Evolutionary conservation across 495 filamentous ascomycete genomes (phyloP).

Genomic region (Cladorrhinum samala): DNA sequence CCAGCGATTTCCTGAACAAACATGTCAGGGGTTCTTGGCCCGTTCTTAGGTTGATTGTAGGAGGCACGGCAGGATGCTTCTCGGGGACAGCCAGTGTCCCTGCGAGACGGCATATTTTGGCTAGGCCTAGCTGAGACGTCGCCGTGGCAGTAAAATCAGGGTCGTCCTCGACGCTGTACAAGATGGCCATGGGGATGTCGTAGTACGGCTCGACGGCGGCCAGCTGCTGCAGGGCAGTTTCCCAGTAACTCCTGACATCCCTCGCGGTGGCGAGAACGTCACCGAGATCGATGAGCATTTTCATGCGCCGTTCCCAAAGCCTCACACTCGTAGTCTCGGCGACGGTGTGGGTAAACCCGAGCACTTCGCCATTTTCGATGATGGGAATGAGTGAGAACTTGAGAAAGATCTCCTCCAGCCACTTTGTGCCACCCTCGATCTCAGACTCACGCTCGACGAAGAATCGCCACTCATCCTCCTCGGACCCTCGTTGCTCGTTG

Average conservation of each 20-base stretch:
- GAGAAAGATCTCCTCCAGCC: conserved; percentile 58
- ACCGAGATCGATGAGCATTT: conserved; percentile 33
- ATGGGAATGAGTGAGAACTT: conserved; percentile 58
- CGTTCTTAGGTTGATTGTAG: conserved; percentile 44
- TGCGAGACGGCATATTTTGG: conserved; percentile 47
- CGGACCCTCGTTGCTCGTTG: conserved; percentile 14
- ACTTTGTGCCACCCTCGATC: conserved; percentile 30
- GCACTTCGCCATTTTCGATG: conserved; percentile 44
- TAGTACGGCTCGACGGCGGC: conserved; percentile 28
- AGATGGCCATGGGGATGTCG: conserved; percentile 53
- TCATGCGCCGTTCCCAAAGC: conserved; percentile 35
- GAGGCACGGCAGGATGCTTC: conserved; percentile 46
- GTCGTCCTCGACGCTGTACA: conserved; percentile 48
- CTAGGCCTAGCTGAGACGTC: conserved; percentile 26
- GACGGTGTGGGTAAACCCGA: conserved; percentile 33
- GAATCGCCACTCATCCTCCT: conserved; percentile 34
- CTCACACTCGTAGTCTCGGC: conserved; percentile 30
- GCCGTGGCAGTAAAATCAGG: conserved; percentile 37
- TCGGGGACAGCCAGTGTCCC: conserved; percentile 54
- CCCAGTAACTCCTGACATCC: conserved; percentile 33
- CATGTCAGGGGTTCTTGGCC: conserved; percentile 46
- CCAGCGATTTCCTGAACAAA: conserved; percentile 52
- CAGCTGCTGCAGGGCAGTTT: conserved; percentile 24
- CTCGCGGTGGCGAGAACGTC: conserved; percentile 27
- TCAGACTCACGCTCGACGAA: conserved; percentile 40